Percentiles rank a stretch among this genome's conserved stretches.
Conservation (phyloP, 2,329 filamentous ascomycete species). For the Annulohypoxylon truncatum region DNA sequence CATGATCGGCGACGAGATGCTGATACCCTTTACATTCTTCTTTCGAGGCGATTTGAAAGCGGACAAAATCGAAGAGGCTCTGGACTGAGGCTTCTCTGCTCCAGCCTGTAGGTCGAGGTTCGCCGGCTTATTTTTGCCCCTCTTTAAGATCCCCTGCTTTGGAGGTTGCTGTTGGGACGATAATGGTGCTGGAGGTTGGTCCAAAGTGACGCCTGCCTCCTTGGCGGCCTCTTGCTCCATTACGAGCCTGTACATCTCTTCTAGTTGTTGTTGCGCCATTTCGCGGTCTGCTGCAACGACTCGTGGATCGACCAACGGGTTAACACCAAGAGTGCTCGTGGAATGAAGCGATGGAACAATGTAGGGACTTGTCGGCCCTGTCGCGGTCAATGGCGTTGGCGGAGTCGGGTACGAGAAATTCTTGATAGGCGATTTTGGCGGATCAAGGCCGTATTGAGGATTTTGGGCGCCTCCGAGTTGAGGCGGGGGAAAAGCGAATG, state of each 20-base stretch:
- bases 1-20: slow-evolving; percentile 74
- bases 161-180: slow-evolving; percentile 45
- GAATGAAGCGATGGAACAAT: slow-evolving; percentile 61
- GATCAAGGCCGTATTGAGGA: slow-evolving; percentile 47
- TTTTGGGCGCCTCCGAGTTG: slow-evolving; percentile 41
- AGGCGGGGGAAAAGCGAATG: slow-evolving; percentile 44
- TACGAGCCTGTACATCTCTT: slow-evolving; percentile 90
- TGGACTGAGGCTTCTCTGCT: slow-evolving; percentile 65
- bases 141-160: slow-evolving; percentile 64
- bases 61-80: slow-evolving; percentile 69
- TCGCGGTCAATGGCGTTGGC: slow-evolving; percentile 37
- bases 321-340: slow-evolving; percentile 66
- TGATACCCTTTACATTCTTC: slow-evolving; percentile 62
- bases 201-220: slow-evolving; percentile 64
- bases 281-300: slow-evolving; percentile 79
- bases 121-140: slow-evolving; percentile 51
- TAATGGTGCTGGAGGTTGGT: slow-evolving; percentile 56
- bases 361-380: slow-evolving; percentile 56
- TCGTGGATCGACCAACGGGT: slow-evolving; percentile 79
- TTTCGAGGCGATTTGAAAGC: slow-evolving; percentile 70
- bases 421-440: slow-evolving; percentile 54
- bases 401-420: slow-evolving; percentile 66
- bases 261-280: slow-evolving; percentile 84
- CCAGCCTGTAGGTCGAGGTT: slow-evolving; percentile 56
- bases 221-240: slow-evolving; percentile 86